A percentile compares a stretch with the other conserved stretches of the same genome.
These are phyloP conservation scores for Phytophthora brassicae DNA, from an alignment of 352 stramenopile genomes.

Conservation along the genomic window DNA sequence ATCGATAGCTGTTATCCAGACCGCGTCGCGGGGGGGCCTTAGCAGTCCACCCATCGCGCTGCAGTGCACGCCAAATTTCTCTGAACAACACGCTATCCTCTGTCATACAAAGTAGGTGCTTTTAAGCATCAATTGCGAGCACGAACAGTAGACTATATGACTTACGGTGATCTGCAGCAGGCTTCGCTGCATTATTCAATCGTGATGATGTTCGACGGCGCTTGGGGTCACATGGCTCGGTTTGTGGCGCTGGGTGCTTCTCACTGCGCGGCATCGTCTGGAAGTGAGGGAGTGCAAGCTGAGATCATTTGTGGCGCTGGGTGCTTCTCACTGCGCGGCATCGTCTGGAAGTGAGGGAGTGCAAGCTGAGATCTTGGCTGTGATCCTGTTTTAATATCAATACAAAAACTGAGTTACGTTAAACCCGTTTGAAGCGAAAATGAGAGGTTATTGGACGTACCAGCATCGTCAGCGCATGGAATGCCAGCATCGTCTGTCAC, in stretches of 20 bases:
- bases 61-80: slow-evolving; percentile 8
- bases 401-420: not conserved
- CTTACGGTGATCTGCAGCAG: not conserved
- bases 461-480: not conserved
- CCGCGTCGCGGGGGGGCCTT: not conserved
- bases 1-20: not conserved
- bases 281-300: too few relatives aligned
- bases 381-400: not conserved
- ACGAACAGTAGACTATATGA: not conserved
- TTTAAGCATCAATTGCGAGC: not conserved
- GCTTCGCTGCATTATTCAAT: not conserved
- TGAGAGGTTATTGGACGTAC: not conserved
- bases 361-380: not conserved
- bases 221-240: not conserved
- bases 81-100: slow-evolving; percentile 1
- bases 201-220: not conserved
- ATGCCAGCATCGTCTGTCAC: not conserved
- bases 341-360: not conserved
- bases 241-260: not conserved
- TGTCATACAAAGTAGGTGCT: not conserved
- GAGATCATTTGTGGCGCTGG: not conserved
- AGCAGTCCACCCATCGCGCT: not conserved
- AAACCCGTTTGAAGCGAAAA: not conserved
- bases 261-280: not conserved
- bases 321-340: not conserved